Percentiles rank a stretch among this genome's conserved stretches.
Evolutionary conservation across 2,329 filamentous ascomycete species (phyloP).

Genomic region (Epichloe gansuensis): DNA sequence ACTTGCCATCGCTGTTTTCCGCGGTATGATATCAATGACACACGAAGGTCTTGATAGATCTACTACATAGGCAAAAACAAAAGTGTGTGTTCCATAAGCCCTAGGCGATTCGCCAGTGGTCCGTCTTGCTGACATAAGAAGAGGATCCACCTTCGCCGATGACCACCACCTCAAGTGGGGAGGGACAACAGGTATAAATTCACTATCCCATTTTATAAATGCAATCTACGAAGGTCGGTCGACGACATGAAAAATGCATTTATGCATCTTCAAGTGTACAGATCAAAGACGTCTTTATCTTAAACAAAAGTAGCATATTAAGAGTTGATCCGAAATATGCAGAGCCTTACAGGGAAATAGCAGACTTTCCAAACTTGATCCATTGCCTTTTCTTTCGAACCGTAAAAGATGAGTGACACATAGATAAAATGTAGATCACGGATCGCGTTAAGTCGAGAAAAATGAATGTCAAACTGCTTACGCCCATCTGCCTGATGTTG

Average conservation of each 20-base stretch:
- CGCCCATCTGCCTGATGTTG: neutral
- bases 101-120: constrained; percentile 8
- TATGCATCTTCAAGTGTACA: too few species aligned
- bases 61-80: neutral
- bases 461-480: neutral
- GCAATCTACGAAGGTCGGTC: too few species aligned
- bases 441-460: neutral
- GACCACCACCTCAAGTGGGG: neutral
- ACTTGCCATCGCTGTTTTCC: constrained; percentile 7
- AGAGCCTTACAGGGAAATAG: too few species aligned
- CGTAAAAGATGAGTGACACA: neutral
- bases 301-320: too few species aligned
- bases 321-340: too few species aligned
- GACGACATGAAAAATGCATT: too few species aligned
- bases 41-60: neutral
- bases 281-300: too few species aligned
- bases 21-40: constrained; percentile 2
- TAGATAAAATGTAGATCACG: neutral
- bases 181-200: too few species aligned
- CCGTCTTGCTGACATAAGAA: constrained; percentile 6
- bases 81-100: constrained; percentile 12
- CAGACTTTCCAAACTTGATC: too few species aligned
- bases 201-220: too few species aligned
- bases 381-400: neutral
- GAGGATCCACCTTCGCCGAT: neutral